These are phyloP conservation scores for Chrysoporthe cubensis DNA, from an alignment of 2,329 filamentous ascomycete species.

Conservation along the genomic window DNA sequence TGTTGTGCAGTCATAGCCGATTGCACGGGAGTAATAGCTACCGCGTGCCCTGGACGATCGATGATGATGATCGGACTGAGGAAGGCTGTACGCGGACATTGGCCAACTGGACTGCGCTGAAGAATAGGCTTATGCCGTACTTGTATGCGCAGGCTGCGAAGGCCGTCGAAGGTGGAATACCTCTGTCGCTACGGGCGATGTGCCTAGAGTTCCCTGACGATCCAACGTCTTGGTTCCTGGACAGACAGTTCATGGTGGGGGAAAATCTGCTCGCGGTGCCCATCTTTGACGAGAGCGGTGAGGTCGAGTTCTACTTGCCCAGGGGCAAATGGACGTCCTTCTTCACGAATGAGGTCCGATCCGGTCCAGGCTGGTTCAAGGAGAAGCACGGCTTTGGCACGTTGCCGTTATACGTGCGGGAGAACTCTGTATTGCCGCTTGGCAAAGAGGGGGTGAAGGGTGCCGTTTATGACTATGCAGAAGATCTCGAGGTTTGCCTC, in stretches of 20 bases:
- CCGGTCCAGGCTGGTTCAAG: constrained; percentile 60
- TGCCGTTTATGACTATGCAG: constrained; percentile 52
- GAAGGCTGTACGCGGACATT: constrained; percentile 57
- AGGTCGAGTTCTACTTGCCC: constrained; percentile 68
- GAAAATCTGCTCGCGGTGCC: constrained; percentile 65
- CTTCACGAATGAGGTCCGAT: constrained; percentile 53
- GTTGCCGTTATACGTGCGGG: constrained; percentile 61
- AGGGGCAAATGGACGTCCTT: constrained; percentile 51
- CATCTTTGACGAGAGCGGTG: constrained; percentile 64
- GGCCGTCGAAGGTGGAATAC: constrained; percentile 30
- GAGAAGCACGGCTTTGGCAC: constrained; percentile 63
- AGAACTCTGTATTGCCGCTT: constrained; percentile 54
- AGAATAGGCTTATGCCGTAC: constrained; percentile 58
- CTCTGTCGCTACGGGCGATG: constrained; percentile 61
- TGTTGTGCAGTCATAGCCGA: constrained; percentile 71
- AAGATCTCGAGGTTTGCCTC: constrained; percentile 52
- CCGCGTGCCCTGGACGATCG: constrained; percentile 76
- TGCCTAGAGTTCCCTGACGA: constrained; percentile 74
- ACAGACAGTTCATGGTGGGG: constrained; percentile 77
- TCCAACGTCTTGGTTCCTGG: constrained; percentile 67
- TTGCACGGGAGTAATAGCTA: constrained; percentile 73
- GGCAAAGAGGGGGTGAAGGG: constrained; percentile 45
- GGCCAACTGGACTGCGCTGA: constrained; percentile 52
- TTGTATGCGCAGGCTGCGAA: constrained; percentile 48
- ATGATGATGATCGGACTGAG: constrained; percentile 62